A percentile compares a stretch with the other conserved stretches of the same genome.
Conservation (phyloP, 2,329 filamentous ascomycete species). For the Myriosclerotinia curreyana region DNA sequence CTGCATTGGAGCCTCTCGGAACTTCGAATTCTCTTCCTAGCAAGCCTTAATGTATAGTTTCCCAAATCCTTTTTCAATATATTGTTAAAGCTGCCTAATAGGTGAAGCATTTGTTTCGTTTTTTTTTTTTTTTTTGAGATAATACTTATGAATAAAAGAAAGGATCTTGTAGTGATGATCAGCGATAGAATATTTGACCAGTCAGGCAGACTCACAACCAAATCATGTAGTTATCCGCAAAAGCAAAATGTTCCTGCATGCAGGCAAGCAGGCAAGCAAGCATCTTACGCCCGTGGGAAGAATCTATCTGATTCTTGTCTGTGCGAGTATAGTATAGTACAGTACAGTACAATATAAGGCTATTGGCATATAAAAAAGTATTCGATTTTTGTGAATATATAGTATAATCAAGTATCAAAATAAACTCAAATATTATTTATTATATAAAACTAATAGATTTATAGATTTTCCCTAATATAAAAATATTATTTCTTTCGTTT, state of each 20-base stretch:
- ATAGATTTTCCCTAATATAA: not conserved
- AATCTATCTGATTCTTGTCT: not conserved
- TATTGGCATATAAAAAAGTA: not conserved
- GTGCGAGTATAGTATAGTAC: no score
- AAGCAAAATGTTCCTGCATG: no score
- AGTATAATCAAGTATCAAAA: not conserved
- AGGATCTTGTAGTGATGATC: not conserved
- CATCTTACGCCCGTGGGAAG: not conserved
- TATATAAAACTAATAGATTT: no score
- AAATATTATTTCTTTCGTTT: not conserved
- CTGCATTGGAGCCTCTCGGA: not conserved
- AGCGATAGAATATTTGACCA: not conserved
- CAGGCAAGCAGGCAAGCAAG: no score
- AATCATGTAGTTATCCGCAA: not conserved
- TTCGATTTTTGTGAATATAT: not conserved
- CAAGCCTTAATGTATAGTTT: not conserved
- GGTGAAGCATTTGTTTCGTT: not conserved
- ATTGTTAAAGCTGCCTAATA: not conserved
- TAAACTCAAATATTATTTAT: not conserved
- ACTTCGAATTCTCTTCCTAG: not conserved
- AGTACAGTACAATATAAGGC: no score
- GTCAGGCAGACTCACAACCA: no score
- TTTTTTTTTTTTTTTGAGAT: slow-evolving; percentile 3
- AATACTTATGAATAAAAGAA: not conserved
- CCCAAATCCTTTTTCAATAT: not conserved